These are phyloP conservation scores for Mycena crocata DNA, from an alignment of 768 basidiomycete species.

Conservation along the genomic window DNA sequence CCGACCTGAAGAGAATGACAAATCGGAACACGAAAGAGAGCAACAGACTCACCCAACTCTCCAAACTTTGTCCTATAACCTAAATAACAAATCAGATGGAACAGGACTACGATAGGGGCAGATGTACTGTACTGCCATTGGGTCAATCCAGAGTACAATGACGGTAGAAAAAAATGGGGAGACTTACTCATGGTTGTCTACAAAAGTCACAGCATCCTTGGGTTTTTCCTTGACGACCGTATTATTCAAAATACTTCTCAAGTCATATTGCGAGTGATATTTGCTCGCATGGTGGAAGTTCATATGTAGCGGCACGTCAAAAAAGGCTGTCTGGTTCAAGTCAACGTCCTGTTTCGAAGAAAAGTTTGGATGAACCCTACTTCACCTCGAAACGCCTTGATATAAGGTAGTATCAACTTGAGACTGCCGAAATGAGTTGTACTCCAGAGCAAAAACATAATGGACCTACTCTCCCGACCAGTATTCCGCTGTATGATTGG, in stretches of 20 bases:
- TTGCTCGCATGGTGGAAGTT: constrained; percentile 86
- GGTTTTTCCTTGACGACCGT: constrained; percentile 78
- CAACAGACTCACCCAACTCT: constrained; percentile 77
- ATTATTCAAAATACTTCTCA: constrained; percentile 77
- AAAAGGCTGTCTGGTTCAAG: constrained; percentile 77
- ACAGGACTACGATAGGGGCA: background rate
- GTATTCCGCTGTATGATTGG: constrained; percentile 73
- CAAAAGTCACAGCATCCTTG: constrained; percentile 88
- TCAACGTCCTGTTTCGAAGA: background rate
- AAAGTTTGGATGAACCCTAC: constrained; percentile 48
- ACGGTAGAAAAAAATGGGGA: background rate
- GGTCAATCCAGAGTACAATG: constrained; percentile 14
- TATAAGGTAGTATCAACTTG: constrained; percentile 64
- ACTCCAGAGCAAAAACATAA: background rate
- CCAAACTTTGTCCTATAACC: constrained; percentile 77
- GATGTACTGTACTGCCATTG: constrained; percentile 72
- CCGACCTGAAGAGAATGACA: constrained; percentile 62
- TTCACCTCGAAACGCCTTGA: constrained; percentile 73
- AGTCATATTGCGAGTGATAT: constrained; percentile 73
- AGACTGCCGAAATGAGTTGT: constrained; percentile 48
- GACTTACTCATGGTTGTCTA: constrained; percentile 90
- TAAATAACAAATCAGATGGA: constrained; percentile 32
- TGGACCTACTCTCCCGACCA: constrained; percentile 79
- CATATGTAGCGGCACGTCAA: constrained; percentile 91
- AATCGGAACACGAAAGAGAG: background rate